Conservation (phyloP, 75 land plant species). For the Cryptomeria japonica region DNA sequence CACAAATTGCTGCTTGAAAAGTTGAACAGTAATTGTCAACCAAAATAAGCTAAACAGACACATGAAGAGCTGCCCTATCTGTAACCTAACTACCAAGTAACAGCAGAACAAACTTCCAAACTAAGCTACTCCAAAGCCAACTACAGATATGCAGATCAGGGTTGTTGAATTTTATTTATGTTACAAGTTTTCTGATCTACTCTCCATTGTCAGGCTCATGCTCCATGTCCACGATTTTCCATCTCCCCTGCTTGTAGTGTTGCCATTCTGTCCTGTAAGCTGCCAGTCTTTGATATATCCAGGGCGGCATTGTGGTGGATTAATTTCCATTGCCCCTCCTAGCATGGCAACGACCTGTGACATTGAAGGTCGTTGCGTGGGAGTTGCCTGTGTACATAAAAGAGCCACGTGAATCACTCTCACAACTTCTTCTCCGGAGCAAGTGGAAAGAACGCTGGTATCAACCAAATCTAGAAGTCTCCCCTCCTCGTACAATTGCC, state of each 20-base stretch:
- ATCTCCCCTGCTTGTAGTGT: not conserved
- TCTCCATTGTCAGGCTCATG: constrained; percentile 8
- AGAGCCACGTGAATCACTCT: constrained; percentile 20
- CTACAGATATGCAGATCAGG: not conserved
- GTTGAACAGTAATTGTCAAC: no score
- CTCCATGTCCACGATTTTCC: not conserved
- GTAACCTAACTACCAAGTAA: not conserved
- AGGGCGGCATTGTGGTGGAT: not conserved
- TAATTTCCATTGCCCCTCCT: not conserved
- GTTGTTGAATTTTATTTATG: not conserved
- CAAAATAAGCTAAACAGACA: no score
- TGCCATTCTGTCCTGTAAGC: not conserved
- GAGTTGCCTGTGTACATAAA: constrained; percentile 23
- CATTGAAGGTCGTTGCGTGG: constrained; percentile 22
- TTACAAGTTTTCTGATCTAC: not conserved
- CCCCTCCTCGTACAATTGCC: constrained; percentile 24
- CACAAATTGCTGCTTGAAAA: no score
- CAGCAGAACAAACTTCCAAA: not conserved
- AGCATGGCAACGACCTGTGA: constrained; percentile 25
- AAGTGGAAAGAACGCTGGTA: constrained; percentile 9
- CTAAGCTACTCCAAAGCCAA: not conserved
- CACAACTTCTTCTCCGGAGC: constrained; percentile 27
- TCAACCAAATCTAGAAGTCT: constrained; percentile 36
- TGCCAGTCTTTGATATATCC: constrained; percentile 9
- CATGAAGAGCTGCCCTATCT: no score